Evolutionary conservation across 768 basidiomycete species (phyloP).

Genomic region (Boletales sp.): DNA sequence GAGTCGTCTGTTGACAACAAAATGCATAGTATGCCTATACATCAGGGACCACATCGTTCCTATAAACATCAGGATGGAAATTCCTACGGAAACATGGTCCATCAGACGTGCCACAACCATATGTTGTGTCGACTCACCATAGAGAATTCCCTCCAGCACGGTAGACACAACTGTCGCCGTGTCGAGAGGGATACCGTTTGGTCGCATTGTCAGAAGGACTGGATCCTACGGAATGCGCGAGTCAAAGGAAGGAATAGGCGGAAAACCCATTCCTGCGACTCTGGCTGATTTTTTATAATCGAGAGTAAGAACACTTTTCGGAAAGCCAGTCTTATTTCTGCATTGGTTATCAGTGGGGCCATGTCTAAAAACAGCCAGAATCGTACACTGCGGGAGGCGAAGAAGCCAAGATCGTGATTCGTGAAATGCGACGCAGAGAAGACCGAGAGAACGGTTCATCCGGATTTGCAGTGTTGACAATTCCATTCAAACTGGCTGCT

Average conservation of each 20-base stretch:
- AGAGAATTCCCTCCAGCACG: constrained; percentile 23
- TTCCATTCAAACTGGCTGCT: too few relatives aligned
- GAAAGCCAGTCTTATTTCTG: too few relatives aligned
- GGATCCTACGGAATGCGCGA: background rate
- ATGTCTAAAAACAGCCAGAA: background rate
- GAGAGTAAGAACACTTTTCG: background rate
- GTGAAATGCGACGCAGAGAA: too few relatives aligned
- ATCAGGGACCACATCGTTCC: constrained; percentile 23
- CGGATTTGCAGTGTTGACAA: too few relatives aligned
- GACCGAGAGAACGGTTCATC: too few relatives aligned
- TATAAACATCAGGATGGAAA: constrained; percentile 30
- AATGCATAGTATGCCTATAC: background rate
- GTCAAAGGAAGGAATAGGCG: background rate
- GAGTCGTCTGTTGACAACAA: constrained; percentile 11
- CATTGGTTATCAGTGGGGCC: background rate
- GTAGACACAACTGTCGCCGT: constrained; percentile 23
- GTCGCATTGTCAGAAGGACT: background rate
- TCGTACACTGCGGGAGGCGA: too few relatives aligned
- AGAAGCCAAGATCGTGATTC: too few relatives aligned
- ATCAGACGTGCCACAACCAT: background rate
- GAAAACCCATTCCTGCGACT: too few relatives aligned
- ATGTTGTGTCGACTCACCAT: constrained; percentile 12
- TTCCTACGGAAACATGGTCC: constrained; percentile 10
- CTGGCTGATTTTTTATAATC: background rate
- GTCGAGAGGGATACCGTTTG: constrained; percentile 15